Evolutionary conservation across 768 basidiomycete species (phyloP), one percentile per base, ranked within the genome.

Genomic region (Chalciporus piperatus): DNA sequence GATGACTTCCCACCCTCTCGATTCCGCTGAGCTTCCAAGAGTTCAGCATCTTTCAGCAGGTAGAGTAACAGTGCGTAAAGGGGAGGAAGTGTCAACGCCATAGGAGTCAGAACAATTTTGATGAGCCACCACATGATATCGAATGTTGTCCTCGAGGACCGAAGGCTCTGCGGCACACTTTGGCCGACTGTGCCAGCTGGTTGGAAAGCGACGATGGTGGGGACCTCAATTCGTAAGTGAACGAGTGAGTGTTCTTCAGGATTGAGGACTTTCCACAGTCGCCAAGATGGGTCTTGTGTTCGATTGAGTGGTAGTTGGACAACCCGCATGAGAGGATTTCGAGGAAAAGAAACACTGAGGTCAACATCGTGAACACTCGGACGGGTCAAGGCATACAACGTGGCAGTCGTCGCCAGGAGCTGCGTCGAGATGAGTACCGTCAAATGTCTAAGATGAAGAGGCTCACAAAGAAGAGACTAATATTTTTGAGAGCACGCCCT

Each of bases 31-130:
- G 90, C 88, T 60, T 94, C 94, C 32, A 97, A 77, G 1, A 94
- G 80, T 52, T 99, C 94, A 0, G 92, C 83, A 57, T 96, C 87
- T 72, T 95, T 96, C 54, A 98, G 74, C 2, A 99, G 76, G 64
- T 94, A 94, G 10, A 92, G 75, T 8, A 96, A 74, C 11, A 98
- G 70, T 8, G 80, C 76, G 66, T 89, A 98, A 10, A 98, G 75
- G 4, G 79, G 68, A 22, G 78, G 71, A 7, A 87, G 89, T 0
- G 95, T 96, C 6, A 76, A 76, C 8, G 82, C 79, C 63, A 97
- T 95, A 0, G 96, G 96, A 1, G 94, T 68, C 2, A 92, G 73
- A 67, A 98, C 82, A 55, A 95, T 87, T 69, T 89, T 90, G 59
- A 87, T 57, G 22, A 91, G 67, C 84, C 91, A 91, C n/a, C 83